Evolutionary conservation across 768 basidiomycete genomes (phyloP), one percentile per base, ranked within the genome.

Genomic region (Dendrothele bispora): DNA sequence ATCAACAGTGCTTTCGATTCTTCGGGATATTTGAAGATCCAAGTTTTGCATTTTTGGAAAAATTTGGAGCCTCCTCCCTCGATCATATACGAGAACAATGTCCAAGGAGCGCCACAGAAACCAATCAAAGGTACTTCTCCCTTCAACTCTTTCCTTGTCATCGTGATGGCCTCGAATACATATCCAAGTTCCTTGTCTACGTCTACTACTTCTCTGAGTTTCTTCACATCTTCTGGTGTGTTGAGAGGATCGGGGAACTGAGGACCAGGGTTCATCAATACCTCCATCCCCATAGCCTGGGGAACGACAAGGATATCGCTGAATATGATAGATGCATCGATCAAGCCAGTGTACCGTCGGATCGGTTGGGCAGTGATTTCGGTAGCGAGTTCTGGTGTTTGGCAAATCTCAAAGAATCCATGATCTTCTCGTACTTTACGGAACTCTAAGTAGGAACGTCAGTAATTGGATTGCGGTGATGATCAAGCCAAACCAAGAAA

Each of bases 291-390:
- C 84, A 99, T 83, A 18, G 97, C 97, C 63, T 98, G 95, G 0
- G 97, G 97, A 48, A 99, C 75, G 64, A 99, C 95, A 54, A 99
- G 86, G 69, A 98, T 99, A 64, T 98, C 97, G 57, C 85, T 90
- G 75, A 99, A 99, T 67, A 98, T 98, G 71, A 98, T 98, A 46
- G 93, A 81, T 8, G 95, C 95, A 67, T 98, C 97, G 58, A 99
- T 67, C 28, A 95, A 78, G 37, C 86, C 91, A 2, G 81, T 64
- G 69, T 89, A 98, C 37, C 93, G 84, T 41, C 86, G 81, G 59
- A 98, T 91, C 42, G 97, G 97, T 65, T 98, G 97, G 17, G 98
- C 67, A 12, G 97, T 98, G 59, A 99, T 74, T 61, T 92, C 83
- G 32, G 79, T 86, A 18, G 95, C 95, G 45, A 98, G 80, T 10